These are phyloP conservation scores for Pterulicium gracile DNA, from an alignment of 1,284 basidiomycete genomes.

Conservation along the genomic window DNA sequence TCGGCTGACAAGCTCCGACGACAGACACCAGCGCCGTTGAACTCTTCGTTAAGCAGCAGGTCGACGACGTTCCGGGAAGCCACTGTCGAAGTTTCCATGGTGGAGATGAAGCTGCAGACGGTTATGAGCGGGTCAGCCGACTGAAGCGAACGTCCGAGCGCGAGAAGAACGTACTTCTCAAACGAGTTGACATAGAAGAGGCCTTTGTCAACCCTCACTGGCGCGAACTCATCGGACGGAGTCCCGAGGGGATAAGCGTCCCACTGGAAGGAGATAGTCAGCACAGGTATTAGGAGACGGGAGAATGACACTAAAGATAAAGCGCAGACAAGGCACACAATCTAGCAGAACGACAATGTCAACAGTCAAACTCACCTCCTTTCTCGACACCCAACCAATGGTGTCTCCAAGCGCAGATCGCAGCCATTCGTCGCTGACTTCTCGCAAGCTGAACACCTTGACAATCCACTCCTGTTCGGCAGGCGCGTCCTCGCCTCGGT, in stretches of 20 bases:
- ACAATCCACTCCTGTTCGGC: constrained; percentile 49
- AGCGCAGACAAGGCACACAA: too few species aligned
- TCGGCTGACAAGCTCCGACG: constrained; percentile 19
- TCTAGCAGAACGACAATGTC: too few species aligned
- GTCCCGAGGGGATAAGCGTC: constrained; percentile 66
- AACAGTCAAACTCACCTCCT: constrained; percentile 62
- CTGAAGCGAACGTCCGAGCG: too few species aligned
- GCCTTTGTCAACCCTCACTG: constrained; percentile 63
- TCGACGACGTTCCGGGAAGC: constrained; percentile 79
- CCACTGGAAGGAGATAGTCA: constrained; percentile 38
- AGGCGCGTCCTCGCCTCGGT: not conserved
- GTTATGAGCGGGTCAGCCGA: too few species aligned
- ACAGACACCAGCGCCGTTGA: constrained; percentile 46
- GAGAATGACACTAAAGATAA: not conserved
- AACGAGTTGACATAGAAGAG: constrained; percentile 88
- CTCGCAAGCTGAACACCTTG: constrained; percentile 77
- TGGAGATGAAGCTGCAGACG: constrained; percentile 53
- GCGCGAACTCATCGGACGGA: constrained; percentile 62
- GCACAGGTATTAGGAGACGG: constrained; percentile 5
- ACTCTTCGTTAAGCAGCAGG: constrained; percentile 60
- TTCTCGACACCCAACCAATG: constrained; percentile 77
- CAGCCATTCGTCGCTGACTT: constrained; percentile 62
- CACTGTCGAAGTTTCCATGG: constrained; percentile 90
- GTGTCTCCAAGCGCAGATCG: constrained; percentile 49
- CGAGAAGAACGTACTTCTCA: constrained; percentile 64